Percentiles rank a stretch among this genome's conserved stretches.
Evolutionary conservation across 2,329 filamentous ascomycete species (phyloP).

Genomic region (Aspergillus jensenii): DNA sequence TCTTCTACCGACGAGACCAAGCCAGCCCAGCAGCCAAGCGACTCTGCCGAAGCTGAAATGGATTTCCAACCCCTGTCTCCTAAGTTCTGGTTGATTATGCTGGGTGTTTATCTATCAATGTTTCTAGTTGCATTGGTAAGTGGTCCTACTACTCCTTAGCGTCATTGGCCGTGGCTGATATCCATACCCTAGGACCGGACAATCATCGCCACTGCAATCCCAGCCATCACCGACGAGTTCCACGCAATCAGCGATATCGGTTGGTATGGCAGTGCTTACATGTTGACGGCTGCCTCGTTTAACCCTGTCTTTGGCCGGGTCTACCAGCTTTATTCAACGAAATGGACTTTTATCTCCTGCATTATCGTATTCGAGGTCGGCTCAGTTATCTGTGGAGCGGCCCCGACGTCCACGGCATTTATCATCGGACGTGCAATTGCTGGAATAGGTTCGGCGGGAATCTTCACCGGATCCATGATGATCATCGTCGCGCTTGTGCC

Average conservation of each 20-base stretch:
- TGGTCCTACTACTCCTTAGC: background rate
- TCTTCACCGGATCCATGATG: slow-evolving; percentile 1
- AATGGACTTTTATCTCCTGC: slow-evolving; percentile 22
- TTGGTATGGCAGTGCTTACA: slow-evolving; percentile 10
- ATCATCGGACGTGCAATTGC: slow-evolving; percentile 22
- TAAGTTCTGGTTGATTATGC: slow-evolving; percentile 1
- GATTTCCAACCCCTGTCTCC: background rate
- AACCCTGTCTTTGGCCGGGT: slow-evolving; percentile 3
- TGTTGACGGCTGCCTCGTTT: slow-evolving; percentile 1
- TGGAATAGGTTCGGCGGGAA: slow-evolving; percentile 11
- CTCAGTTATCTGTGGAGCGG: slow-evolving; percentile 23
- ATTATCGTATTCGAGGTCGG: slow-evolving; percentile 25
- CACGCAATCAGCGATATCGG: slow-evolving; percentile 15
- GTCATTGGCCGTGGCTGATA: background rate
- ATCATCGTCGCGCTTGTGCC: background rate
- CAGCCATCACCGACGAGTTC: slow-evolving; percentile 35
- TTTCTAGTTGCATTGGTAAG: slow-evolving; percentile 5
- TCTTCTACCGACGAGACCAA: background rate
- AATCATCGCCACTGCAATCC: slow-evolving; percentile 36
- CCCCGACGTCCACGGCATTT: slow-evolving; percentile 20
- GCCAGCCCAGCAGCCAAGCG: background rate
- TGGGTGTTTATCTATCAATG: slow-evolving; percentile 1
- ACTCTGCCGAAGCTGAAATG: slow-evolving; percentile 4
- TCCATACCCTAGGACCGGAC: slow-evolving; percentile 19
- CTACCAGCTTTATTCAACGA: slow-evolving; percentile 2